Conservation (phyloP, 768 basidiomycete species). For the Russula compacta region DNA sequence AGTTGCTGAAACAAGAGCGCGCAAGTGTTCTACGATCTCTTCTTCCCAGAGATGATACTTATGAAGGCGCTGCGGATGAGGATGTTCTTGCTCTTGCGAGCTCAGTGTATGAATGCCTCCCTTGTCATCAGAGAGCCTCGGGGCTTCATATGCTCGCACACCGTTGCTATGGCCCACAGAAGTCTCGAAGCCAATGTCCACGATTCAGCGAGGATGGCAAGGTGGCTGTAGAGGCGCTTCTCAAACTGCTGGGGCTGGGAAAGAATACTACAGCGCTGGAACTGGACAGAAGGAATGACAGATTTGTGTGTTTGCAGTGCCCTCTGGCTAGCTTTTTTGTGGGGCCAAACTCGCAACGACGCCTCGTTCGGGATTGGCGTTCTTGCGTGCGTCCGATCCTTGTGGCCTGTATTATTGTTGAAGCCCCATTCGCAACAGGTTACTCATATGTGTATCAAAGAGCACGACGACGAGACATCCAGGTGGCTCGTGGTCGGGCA, state of each 20-base stretch:
- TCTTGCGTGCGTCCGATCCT: conserved; percentile 3
- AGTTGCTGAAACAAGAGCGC: background rate
- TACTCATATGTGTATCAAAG: background rate
- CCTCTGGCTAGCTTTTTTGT: background rate
- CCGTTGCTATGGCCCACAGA: background rate
- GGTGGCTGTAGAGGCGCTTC: background rate
- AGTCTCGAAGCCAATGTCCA: background rate
- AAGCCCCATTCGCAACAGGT: background rate
- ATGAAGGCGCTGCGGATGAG: background rate
- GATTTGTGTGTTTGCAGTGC: conserved; percentile 1
- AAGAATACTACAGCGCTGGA: background rate
- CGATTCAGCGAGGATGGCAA: background rate
- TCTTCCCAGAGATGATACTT: background rate
- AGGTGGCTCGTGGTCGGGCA: background rate
- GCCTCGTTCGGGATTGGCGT: conserved; percentile 8
- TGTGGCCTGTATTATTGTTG: background rate
- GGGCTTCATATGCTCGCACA: conserved; percentile 11
- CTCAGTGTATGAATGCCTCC: conserved; percentile 1
- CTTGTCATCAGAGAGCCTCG: background rate
- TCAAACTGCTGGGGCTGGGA: background rate
- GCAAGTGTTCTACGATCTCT: background rate
- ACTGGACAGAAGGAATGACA: conserved; percentile 10
- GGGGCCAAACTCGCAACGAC: background rate
- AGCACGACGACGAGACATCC: background rate
- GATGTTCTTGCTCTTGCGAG: background rate